A percentile compares a stretch with the other conserved stretches of the same genome.
Conservation (phyloP, 2,329 filamentous ascomycete genomes). For the Ophiocordyceps sinensis region DNA sequence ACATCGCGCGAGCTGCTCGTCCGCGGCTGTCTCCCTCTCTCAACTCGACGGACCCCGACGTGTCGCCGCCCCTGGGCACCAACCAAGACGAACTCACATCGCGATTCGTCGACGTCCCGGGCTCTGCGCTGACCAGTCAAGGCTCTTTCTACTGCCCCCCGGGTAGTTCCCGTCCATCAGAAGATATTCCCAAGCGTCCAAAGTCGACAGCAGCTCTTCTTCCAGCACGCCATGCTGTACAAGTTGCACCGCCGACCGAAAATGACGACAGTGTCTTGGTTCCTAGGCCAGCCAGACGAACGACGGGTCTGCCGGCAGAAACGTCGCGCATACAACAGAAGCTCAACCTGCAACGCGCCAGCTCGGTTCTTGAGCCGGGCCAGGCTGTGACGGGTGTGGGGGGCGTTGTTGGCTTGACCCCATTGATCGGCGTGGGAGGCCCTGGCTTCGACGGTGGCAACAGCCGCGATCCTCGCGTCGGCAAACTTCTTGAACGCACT, state of each 20-base stretch:
- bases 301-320: slow-evolving; percentile 29
- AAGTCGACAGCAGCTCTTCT: slow-evolving; percentile 25
- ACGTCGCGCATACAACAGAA: slow-evolving; percentile 62
- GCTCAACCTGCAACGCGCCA: slow-evolving; percentile 58
- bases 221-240: slow-evolving; percentile 9
- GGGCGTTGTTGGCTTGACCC: slow-evolving; percentile 27
- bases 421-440: slow-evolving; percentile 37
- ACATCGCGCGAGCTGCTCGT: slow-evolving; percentile 28
- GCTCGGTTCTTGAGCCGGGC: slow-evolving; percentile 53
- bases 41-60: slow-evolving; percentile 12
- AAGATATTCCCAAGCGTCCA: slow-evolving; percentile 22
- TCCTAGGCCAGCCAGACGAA: slow-evolving; percentile 26
- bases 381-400: slow-evolving; percentile 24
- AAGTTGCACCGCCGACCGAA: slow-evolving; percentile 14
- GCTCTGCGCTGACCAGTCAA: slow-evolving; percentile 33
- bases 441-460: slow-evolving; percentile 36
- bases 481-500: slow-evolving; percentile 52
- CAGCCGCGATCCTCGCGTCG: slow-evolving; percentile 46
- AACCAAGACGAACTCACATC: slow-evolving; percentile 38
- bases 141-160: slow-evolving; percentile 33
- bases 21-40: slow-evolving; percentile 21
- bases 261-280: slow-evolving; percentile 30
- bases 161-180: slow-evolving; percentile 15
- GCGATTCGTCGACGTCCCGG: slow-evolving; percentile 40
- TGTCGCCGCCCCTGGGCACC: slow-evolving; percentile 14